Base-by-base conservation (phyloP, 495 filamentous ascomycete genomes). In the Hypoxylon lenormandii region DNA sequence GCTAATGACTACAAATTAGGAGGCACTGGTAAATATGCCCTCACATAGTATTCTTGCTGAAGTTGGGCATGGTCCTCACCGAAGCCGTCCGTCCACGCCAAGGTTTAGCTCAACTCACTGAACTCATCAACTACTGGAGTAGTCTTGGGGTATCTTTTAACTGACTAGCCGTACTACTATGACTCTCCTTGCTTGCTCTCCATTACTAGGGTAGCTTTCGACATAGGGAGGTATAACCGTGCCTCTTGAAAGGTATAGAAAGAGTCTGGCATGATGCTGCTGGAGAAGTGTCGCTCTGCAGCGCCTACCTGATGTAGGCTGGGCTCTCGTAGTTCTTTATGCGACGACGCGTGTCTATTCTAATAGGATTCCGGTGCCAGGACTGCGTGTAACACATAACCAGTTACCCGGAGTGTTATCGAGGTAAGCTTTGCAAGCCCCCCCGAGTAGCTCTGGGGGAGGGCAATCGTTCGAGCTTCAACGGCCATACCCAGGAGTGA, bases 401-500 rank as follows among this genome's bases (percentile, higher is more conserved):
- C 18, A n/a, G n/a, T n/a, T n/a, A n/a, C n/a, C n/a, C n/a, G n/a
- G 11, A 15, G 13, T 11, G 13, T 30, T n/a, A 2, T 26, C 4
- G 5, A 16, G 10, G 38, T 16, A 40, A 38, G 19, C 30, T 11
- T 12, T 11, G 36, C 36, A 26, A 4, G 16, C 36, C n/a, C 21
- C 6, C 26, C 13, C 40, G 5, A 5, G 22, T 1, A 13, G 22
- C 2, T 18, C 19, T 8, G 30, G 42, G 40, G 48, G 28, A 23
- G 7, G 13, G 11, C 21, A 11, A 8, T 7, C 1, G 22, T 42
- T 10, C 18, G 23, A 19, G 10, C 30, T 58, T 76, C 62, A 76
- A 10, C 74, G 74, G 16, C 72, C 62, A 40, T 74, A 76, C 11
- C 72, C 72, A 23, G 82, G 78, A 6, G 72, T 77, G 67, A 86